Conservation (phyloP, 2,329 filamentous ascomycete genomes). For the Dendrostoma leiphaemia region DNA sequence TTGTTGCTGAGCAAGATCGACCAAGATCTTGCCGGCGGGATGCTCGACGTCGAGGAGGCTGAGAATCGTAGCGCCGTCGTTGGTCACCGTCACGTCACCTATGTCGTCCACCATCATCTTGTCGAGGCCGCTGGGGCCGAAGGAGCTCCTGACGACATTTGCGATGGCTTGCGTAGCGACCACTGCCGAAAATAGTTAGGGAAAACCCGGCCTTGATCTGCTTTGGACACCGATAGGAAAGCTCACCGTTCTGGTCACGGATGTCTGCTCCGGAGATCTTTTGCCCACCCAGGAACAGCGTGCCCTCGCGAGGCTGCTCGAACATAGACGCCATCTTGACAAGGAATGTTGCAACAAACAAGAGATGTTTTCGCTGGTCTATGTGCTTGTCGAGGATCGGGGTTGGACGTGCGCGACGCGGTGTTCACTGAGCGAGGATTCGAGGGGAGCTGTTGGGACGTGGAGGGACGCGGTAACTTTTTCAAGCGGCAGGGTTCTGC, state of each 20-base stretch:
- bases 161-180: slow-evolving; percentile 94
- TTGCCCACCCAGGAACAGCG: slow-evolving; percentile 91
- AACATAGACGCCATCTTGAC: slow-evolving; percentile 86
- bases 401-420: neutral
- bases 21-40: slow-evolving; percentile 95
- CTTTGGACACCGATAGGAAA: neutral
- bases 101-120: slow-evolving; percentile 99
- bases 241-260: slow-evolving; percentile 86
- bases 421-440: neutral
- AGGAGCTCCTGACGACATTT: slow-evolving; percentile 98
- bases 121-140: slow-evolving; percentile 93
- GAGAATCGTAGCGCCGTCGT: slow-evolving; percentile 96
- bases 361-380: neutral
- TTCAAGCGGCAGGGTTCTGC: too few species aligned
- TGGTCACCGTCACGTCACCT: slow-evolving; percentile 97
- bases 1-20: slow-evolving; percentile 96
- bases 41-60: slow-evolving; percentile 95
- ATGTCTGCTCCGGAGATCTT: slow-evolving; percentile 98
- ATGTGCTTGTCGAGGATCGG: neutral
- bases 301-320: slow-evolving; percentile 91
- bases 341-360: neutral
- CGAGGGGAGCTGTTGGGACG: slow-evolving; percentile 2
- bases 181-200: slow-evolving; percentile 51
- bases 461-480: too few species aligned
- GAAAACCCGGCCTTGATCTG: neutral